Conservation (phyloP, 495 filamentous ascomycete species). For the Pseudomonodictys pantanalensis region DNA sequence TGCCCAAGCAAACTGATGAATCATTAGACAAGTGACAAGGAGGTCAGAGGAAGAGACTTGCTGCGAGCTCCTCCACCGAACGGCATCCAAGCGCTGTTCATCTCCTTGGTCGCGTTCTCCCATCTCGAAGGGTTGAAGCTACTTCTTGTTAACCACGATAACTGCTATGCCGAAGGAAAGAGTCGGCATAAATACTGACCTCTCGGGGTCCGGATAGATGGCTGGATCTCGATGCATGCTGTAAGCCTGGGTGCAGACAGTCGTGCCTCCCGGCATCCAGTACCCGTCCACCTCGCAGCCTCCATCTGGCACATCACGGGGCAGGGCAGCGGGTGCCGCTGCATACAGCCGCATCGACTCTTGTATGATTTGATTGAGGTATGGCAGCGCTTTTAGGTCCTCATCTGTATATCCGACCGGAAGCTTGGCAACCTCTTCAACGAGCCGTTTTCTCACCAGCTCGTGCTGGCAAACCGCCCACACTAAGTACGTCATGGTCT, state of each 20-base stretch:
- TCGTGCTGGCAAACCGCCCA: conserved; percentile 41
- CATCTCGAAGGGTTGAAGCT: conserved; percentile 8
- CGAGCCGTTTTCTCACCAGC: conserved; percentile 41
- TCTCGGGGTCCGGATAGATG: conserved; percentile 28
- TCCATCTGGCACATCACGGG: conserved; percentile 27
- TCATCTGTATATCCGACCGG: conserved; percentile 43
- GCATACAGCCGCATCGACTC: conserved; percentile 35
- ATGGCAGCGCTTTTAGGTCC: conserved; percentile 45
- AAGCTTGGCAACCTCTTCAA: conserved; percentile 45
- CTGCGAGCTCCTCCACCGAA: conserved; percentile 32
- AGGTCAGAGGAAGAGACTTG: not conserved
- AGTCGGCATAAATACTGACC: not conserved
- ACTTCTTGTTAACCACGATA: not conserved
- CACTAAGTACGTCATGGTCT: conserved; percentile 46
- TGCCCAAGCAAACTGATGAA: conserved; percentile 16
- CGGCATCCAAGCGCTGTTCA: conserved; percentile 27
- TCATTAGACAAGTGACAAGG: not conserved
- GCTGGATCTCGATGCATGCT: conserved; percentile 31
- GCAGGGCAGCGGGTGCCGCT: conserved; percentile 30
- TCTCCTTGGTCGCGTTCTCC: conserved; percentile 2
- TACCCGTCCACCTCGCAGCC: conserved; percentile 24
- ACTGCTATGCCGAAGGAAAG: not conserved
- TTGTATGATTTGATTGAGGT: conserved; percentile 46
- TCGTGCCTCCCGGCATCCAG: conserved; percentile 28
- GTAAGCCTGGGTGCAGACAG: conserved; percentile 32